Conservation (phyloP, 495 filamentous ascomycete genomes). For the Tuber indicum region DNA sequence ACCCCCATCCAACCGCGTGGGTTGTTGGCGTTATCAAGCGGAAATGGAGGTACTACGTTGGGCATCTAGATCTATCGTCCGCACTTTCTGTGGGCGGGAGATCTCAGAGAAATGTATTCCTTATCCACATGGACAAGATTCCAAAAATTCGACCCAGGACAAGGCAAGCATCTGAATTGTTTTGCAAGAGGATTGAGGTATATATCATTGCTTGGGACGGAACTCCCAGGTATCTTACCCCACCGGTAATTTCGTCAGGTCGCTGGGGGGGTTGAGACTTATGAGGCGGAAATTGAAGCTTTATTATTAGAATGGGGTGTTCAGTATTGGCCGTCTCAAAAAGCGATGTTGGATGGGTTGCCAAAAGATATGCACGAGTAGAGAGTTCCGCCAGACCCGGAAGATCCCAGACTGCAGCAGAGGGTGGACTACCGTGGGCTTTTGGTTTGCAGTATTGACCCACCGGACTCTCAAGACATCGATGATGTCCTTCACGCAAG, state of each 20-base stretch:
- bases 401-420: conserved; percentile 77
- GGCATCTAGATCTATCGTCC: too few relatives aligned
- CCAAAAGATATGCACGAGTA: conserved; percentile 85
- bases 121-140: conserved; percentile 96
- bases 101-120: too few relatives aligned
- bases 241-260: conserved; percentile 86
- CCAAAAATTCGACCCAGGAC: conserved; percentile 89
- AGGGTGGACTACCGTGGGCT: too few relatives aligned
- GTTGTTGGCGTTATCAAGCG: too few relatives aligned
- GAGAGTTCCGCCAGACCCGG: conserved; percentile 70
- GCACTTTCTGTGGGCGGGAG: too few relatives aligned
- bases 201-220: conserved; percentile 93
- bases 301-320: conserved; percentile 92
- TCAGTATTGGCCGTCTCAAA: conserved; percentile 95
- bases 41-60: too few relatives aligned
- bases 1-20: too few relatives aligned
- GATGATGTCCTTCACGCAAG: conserved; percentile 92
- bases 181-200: conserved; percentile 89
- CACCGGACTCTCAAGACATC: conserved; percentile 92
- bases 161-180: conserved; percentile 77
- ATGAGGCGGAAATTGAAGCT: conserved; percentile 93
- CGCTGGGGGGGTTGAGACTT: conserved; percentile 84
- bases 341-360: conserved; percentile 85
- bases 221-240: conserved; percentile 87
- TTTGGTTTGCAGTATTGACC: conserved; percentile 98